Evolutionary conservation across 179 eudicot species (phyloP), one percentile per base, ranked within the genome.

Genomic region (Heliamphora pulchella): DNA sequence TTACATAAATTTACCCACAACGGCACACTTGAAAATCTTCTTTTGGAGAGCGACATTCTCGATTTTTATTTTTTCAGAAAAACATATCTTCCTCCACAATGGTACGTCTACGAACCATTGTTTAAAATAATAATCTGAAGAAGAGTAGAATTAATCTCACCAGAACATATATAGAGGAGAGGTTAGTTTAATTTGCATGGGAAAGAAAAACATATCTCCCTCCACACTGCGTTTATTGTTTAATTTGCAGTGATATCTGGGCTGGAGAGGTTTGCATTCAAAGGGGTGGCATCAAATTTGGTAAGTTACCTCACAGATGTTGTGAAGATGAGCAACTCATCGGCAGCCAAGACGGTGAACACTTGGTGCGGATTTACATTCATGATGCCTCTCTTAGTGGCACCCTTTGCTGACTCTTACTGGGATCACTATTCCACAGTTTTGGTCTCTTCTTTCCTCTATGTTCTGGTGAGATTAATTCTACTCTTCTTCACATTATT

Each of bases 281-380:
- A 96, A 90, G 99, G 99, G 79, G 99, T 96, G 87, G 97, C 97
- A 9, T 94, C 99, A 31, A 96, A 96, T 82, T 53, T 96, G 80
- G 99, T 96, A 75, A 94, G 90, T 11, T 96, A 96, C 80, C 83
- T 96, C 0, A 92, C 97, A 0, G 97, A 94, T 75, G 91, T 91
- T 0, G 76, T 90, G 77, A 85, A 86, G 51, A 91, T 96, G 98
- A 94, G 90, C 84, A 96, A 90, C 77, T 94, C 99, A 11, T 80
- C 90, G 0, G 98, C 99, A 2, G 99, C 99, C 14, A 92, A 90
- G 86, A 88, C 90, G 5, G 98, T 96, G 3, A 96, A 92, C 71
- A 89, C 83, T 63, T 96, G 99, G 98, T 88, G 90, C 47, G 99
- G 99, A 0, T 84, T 91, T 3, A 94, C 99, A 9, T 96, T 92